A percentile compares a stretch with the other conserved stretches of the same genome.
Conservation (phyloP, 2,329 filamentous ascomycete species). For the Tricladium varicosporioides region DNA sequence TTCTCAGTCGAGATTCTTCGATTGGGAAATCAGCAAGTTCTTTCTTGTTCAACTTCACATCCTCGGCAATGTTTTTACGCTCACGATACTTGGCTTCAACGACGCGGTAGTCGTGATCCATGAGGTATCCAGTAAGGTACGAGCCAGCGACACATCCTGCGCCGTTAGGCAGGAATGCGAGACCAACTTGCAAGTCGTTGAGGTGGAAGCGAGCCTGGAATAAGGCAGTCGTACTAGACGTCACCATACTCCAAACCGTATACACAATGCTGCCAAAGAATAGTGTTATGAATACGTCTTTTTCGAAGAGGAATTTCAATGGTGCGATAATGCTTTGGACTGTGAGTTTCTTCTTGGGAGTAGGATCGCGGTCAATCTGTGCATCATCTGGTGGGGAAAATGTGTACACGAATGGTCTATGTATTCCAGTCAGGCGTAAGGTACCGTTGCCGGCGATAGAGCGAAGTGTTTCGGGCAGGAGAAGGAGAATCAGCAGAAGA, state of each 20-base stretch:
- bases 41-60: conserved; percentile 27
- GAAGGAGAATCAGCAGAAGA: conserved; percentile 38
- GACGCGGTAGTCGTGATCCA: conserved; percentile 39
- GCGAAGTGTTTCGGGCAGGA: conserved; percentile 42
- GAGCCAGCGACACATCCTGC: conserved; percentile 41
- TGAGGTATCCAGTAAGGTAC: conserved; percentile 39
- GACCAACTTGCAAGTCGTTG: conserved; percentile 39
- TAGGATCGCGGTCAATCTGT: conserved; percentile 7
- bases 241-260: conserved; percentile 48
- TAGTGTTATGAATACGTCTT: conserved; percentile 44
- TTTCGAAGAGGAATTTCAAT: conserved; percentile 42
- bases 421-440: conserved; percentile 37
- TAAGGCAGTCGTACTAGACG: conserved; percentile 39
- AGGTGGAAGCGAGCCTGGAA: conserved; percentile 40
- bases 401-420: conserved; percentile 40
- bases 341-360: conserved; percentile 31
- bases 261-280: conserved; percentile 45
- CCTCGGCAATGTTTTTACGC: conserved; percentile 31
- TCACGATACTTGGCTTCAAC: conserved; percentile 36
- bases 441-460: conserved; percentile 40
- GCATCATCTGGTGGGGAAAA: conserved; percentile 17
- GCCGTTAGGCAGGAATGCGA: conserved; percentile 42
- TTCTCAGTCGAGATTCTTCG: conserved; percentile 37
- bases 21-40: conserved; percentile 41
- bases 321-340: conserved; percentile 38